phyloP scores from a whole-genome alignment of 768 basidiomycete species.

The Mycena haematopus region DNA sequence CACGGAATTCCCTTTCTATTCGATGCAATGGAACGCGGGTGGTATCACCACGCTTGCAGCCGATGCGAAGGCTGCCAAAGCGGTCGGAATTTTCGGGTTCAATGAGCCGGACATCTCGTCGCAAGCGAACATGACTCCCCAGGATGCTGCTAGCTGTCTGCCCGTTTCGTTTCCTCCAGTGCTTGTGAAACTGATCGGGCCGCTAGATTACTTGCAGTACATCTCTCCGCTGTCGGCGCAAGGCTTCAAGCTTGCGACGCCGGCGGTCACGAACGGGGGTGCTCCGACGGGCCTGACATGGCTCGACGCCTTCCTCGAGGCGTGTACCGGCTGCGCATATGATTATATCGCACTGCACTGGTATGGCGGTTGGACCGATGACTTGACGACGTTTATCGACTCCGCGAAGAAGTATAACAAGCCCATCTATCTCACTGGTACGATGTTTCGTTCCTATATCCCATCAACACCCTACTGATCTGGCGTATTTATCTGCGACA shows the following conservation, averaged over 20 bases:
- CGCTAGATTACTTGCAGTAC: neutral
- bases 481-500: neutral
- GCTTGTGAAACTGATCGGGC: neutral
- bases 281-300: conserved; percentile 1
- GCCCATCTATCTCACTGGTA: conserved; percentile 13
- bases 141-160: conserved; percentile 7
- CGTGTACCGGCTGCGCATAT: conserved; percentile 4
- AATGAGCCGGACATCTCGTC: conserved; percentile 4
- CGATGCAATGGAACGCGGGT: conserved; percentile 11
- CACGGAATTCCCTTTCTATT: conserved; percentile 8
- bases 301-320: conserved; percentile 10
- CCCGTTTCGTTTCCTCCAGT: neutral
- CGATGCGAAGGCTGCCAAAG: neutral
- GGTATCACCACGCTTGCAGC: conserved; percentile 7
- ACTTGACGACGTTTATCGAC: conserved; percentile 1
- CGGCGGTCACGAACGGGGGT: conserved; percentile 9
- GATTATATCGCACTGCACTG: conserved; percentile 12
- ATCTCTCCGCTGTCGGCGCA: conserved; percentile 9
- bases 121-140: conserved; percentile 12
- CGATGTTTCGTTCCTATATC: neutral
- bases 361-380: conserved; percentile 14
- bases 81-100: neutral
- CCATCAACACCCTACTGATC: neutral
- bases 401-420: conserved; percentile 7
- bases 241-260: conserved; percentile 14